These are phyloP conservation scores for Talaromyces sp. DNA, from an alignment of 2,329 filamentous ascomycete species.

Conservation along the genomic window DNA sequence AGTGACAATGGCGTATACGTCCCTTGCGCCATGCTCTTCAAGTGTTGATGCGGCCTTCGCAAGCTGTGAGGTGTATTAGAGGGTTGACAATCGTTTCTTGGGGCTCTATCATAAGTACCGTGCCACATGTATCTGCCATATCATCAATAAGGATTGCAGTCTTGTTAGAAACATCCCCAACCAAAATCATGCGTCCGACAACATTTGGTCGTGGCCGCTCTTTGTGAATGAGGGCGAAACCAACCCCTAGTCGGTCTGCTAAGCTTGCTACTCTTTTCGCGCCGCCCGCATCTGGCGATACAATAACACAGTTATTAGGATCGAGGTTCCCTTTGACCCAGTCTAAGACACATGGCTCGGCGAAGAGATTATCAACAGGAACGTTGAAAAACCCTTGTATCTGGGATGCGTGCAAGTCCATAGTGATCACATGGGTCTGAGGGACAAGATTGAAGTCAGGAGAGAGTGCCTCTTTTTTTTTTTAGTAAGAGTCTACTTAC, in stretches of 20 bases:
- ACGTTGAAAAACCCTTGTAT: constrained; percentile 95
- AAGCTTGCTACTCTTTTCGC: constrained; percentile 66
- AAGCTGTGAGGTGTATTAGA: constrained; percentile 32
- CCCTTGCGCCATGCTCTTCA: constrained; percentile 77
- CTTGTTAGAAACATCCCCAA: constrained; percentile 85
- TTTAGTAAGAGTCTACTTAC: constrained; percentile 2
- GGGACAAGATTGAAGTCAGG: neutral
- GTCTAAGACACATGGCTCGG: constrained; percentile 83
- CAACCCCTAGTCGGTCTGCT: constrained; percentile 78
- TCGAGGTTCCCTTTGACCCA: constrained; percentile 87
- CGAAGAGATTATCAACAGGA: constrained; percentile 78
- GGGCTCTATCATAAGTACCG: constrained; percentile 30
- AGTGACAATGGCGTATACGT: constrained; percentile 92
- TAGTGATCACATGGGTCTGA: constrained; percentile 92
- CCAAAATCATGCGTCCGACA: constrained; percentile 90
- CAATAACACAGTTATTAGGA: constrained; percentile 82
- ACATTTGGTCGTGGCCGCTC: constrained; percentile 88
- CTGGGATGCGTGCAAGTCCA: constrained; percentile 91
- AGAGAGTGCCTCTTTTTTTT: neutral
- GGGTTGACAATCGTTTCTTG: neutral
- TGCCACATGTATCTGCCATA: constrained; percentile 95
- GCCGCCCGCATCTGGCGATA: constrained; percentile 90
- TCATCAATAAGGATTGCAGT: constrained; percentile 95
- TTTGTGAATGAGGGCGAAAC: constrained; percentile 94
- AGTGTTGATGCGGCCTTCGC: constrained; percentile 86